Evolutionary conservation across 106 monocot species (phyloP).

Genomic region (Chionographis japonica): DNA sequence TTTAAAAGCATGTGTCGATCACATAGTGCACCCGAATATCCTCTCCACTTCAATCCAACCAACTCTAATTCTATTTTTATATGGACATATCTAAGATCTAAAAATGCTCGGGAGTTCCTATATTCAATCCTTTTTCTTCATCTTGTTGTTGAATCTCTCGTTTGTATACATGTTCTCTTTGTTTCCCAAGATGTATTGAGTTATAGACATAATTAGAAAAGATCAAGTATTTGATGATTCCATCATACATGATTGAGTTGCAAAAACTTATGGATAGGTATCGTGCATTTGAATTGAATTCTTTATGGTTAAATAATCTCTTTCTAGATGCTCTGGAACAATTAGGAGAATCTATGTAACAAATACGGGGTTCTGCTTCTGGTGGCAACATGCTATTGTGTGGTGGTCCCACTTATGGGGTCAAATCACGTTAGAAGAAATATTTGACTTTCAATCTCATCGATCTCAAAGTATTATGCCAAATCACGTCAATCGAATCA

Average conservation of each 20-base stretch:
- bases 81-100: too few species aligned
- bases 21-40: too few species aligned
- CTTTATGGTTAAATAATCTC: constrained; percentile 4
- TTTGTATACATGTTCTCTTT: too few species aligned
- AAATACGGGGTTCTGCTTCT: constrained; percentile 1
- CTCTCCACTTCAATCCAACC: too few species aligned
- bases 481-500: constrained; percentile 3
- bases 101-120: too few species aligned
- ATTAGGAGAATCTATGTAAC: background rate
- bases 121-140: too few species aligned
- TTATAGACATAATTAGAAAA: background rate
- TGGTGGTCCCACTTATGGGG: background rate
- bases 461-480: background rate
- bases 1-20: too few species aligned
- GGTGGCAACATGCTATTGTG: background rate
- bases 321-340: constrained; percentile 1
- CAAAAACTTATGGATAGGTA: background rate
- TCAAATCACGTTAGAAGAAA: constrained; percentile 1
- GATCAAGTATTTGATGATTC: constrained; percentile 5
- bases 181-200: too few species aligned
- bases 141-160: too few species aligned
- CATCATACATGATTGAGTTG: constrained; percentile 7
- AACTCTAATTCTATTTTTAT: too few species aligned
- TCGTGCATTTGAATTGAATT: background rate
- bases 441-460: constrained; percentile 5